Base-by-base conservation (phyloP, 2,329 filamentous ascomycete species). In the Fusarium guadeloupense region DNA sequence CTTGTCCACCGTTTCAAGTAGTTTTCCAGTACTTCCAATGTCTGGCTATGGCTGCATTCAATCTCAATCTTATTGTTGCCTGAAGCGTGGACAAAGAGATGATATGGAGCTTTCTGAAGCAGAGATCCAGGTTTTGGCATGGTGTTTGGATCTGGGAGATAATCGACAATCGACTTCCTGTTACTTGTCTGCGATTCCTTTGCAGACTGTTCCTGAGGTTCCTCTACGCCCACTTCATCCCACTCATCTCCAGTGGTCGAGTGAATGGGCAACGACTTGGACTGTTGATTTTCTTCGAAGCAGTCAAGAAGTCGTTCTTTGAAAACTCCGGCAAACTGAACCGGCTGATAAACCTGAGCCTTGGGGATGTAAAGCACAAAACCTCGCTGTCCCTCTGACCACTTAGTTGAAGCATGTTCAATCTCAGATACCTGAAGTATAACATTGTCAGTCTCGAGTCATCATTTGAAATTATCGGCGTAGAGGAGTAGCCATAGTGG, bases 1-100 rank as follows among this genome's bases (percentile, higher is more conserved):
- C 77, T 75, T 39, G 76, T 79, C 80, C 81, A 83, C 30, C 76
- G 76, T 67, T 76, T 76, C 3, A 84, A 66, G 53, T 84, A 84
- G 2, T 77, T 75, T 4, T 74, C 72, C 7, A 84, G 63, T 14
- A 83, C 68, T 46, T 79, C 71, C 23, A 83, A 66, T 0, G 78
- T 80, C 5, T 76, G 75, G 34, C 76, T 77, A 66, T 85, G 82
- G 42, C 79, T 83, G 44, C 77, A 75, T 42, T 82, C 76, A 10
- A 84, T 69, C 41, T 78, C 75, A 9, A 83, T 72, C 19, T 63
- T 66, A 9, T 62, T 58, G 6, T 57, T 63, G 16, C 71, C 69
- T 10, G 64, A 59, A 9, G 72, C 68, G 17, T 71, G 62, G 5
- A 84, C 71, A 13, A 76, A 73, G 6, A 84, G 70, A 46, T 82